Conservation (phyloP, 2,329 filamentous ascomycete species). For the Truncatella angustata region DNA sequence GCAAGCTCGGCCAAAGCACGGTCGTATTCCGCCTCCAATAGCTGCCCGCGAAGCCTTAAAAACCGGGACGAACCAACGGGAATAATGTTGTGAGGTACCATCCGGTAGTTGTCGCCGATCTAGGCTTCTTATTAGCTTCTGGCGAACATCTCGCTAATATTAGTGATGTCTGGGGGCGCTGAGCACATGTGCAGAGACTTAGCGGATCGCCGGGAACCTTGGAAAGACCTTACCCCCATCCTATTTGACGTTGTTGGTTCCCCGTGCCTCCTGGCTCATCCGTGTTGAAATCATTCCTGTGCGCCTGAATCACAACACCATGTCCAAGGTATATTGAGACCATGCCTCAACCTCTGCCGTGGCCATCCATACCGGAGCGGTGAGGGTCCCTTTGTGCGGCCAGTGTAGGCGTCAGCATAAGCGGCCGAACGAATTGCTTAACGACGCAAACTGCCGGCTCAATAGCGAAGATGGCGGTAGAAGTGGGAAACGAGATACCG, state of each 20-base stretch:
- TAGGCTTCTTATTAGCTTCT: too few relatives aligned
- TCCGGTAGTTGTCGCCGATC: too few relatives aligned
- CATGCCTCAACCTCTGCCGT: background rate
- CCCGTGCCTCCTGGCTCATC: background rate
- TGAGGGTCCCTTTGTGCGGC: background rate
- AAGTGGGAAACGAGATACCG: background rate
- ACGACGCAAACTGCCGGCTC: background rate
- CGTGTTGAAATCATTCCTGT: background rate
- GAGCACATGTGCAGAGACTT: too few relatives aligned
- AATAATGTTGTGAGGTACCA: too few relatives aligned
- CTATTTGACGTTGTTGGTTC: background rate
- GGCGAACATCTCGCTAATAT: background rate
- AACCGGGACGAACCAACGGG: background rate
- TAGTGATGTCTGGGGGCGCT: background rate
- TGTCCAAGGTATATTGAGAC: background rate
- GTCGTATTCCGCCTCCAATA: background rate
- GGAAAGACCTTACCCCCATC: background rate
- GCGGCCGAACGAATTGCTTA: background rate
- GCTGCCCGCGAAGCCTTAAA: background rate
- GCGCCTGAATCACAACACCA: too few relatives aligned
- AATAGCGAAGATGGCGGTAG: background rate
- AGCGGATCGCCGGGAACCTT: background rate
- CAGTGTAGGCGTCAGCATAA: background rate
- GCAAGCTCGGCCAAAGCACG: background rate
- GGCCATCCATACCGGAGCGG: background rate